Evolutionary conservation across 2,329 filamentous ascomycete species (phyloP).

Genomic region (Botryosphaeria dothidea): DNA sequence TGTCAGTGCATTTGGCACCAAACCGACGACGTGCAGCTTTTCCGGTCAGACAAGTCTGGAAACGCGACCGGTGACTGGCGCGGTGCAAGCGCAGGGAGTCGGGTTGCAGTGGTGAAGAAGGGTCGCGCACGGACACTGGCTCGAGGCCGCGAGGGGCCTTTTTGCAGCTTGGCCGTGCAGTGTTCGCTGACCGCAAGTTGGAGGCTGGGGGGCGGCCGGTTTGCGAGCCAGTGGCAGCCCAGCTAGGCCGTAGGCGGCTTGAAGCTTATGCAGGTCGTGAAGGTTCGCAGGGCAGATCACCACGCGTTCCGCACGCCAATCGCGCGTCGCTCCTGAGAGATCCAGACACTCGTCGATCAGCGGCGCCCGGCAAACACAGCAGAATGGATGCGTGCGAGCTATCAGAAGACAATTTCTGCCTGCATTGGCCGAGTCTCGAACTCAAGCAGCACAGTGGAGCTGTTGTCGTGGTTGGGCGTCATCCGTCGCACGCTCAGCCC

Average conservation of each 20-base stretch:
- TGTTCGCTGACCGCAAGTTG: not conserved
- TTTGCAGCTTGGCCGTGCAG: not conserved
- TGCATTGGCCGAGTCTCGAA: not conserved
- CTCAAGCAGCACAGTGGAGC: not conserved
- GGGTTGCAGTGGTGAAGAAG: not conserved
- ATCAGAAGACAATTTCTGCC: not conserved
- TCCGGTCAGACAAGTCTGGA: constrained; percentile 1
- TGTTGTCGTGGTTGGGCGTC: not conserved
- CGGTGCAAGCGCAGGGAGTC: not conserved
- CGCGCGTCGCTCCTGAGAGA: not conserved
- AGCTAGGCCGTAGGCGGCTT: not conserved
- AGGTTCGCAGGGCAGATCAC: constrained; percentile 5
- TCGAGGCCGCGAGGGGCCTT: not conserved
- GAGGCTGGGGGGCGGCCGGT: not conserved
- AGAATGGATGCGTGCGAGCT: not conserved
- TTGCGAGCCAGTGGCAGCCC: not conserved
- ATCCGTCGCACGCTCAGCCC: too few relatives aligned
- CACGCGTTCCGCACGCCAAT: not conserved
- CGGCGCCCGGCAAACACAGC: not conserved
- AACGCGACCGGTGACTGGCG: not conserved
- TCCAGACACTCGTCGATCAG: constrained; percentile 6
- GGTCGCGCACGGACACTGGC: not conserved
- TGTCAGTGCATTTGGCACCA: constrained; percentile 8
- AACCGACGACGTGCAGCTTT: constrained; percentile 4
- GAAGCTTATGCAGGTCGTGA: constrained; percentile 2